phyloP scores from a whole-genome alignment of 139 green algal genomes.

The Marvania coccoides region DNA sequence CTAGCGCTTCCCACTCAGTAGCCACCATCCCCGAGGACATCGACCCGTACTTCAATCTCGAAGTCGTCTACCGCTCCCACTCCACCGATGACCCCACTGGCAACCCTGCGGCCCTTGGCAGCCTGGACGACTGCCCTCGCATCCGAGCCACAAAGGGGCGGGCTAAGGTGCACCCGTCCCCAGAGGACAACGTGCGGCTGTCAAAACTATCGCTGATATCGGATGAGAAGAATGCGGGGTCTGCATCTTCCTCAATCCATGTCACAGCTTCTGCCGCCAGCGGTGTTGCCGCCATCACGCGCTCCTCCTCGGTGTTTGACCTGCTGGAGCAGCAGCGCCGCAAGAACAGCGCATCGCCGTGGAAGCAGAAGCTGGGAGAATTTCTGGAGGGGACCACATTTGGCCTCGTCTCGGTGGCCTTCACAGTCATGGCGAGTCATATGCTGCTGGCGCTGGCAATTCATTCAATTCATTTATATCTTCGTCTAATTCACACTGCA shows the following conservation, averaged over 20 bases:
- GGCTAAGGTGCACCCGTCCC: too few relatives aligned
- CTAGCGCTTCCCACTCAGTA: too few relatives aligned
- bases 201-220: too few relatives aligned
- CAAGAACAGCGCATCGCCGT: background rate
- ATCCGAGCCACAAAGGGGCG: too few relatives aligned
- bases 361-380: background rate
- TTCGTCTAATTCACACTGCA: background rate
- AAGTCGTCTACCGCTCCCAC: too few relatives aligned
- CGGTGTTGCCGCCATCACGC: background rate
- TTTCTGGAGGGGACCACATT: slow-evolving; percentile 3
- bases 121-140: too few relatives aligned
- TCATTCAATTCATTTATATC: background rate
- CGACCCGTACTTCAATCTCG: too few relatives aligned
- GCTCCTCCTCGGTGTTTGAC: slow-evolving; percentile 13
- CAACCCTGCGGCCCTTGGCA: too few relatives aligned
- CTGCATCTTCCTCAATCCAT: background rate
- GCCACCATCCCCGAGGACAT: too few relatives aligned
- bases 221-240: too few relatives aligned
- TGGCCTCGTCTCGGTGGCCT: background rate
- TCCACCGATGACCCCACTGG: too few relatives aligned
- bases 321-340: slow-evolving; percentile 11
- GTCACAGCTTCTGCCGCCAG: background rate
- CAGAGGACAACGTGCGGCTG: too few relatives aligned
- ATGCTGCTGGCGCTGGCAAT: background rate
- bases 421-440: slow-evolving; percentile 9